Percentiles rank a stretch among this genome's conserved stretches.
Evolutionary conservation across 2,329 filamentous ascomycete species (phyloP).

Genomic region (Alternaria sp.): DNA sequence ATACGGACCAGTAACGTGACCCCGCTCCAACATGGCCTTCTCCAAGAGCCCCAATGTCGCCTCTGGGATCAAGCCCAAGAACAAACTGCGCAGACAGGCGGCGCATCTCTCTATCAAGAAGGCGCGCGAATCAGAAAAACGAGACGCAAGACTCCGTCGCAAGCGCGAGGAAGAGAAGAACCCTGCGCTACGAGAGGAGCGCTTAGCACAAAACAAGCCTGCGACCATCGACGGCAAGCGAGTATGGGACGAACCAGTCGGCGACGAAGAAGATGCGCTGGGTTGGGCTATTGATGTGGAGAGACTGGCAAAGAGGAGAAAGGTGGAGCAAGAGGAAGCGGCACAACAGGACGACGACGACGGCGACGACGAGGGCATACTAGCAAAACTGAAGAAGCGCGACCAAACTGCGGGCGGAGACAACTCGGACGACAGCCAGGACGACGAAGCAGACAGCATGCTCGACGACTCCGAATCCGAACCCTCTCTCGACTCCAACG

Average conservation of each 20-base stretch:
- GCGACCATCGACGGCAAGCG: conserved; percentile 56
- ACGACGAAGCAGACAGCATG: conserved; percentile 69
- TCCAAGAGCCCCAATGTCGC: conserved; percentile 55
- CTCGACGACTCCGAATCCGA: conserved; percentile 59
- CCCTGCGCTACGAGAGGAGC: conserved; percentile 73
- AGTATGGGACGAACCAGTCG: conserved; percentile 74
- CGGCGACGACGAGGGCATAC: conserved; percentile 36
- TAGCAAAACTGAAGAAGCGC: conserved; percentile 43
- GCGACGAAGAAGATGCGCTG: conserved; percentile 52
- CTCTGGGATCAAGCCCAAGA: conserved; percentile 65
- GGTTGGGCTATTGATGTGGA: conserved; percentile 55
- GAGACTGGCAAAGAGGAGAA: conserved; percentile 52
- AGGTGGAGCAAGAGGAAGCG: conserved; percentile 49
- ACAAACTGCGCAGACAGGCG: conserved; percentile 80
- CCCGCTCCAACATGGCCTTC: conserved; percentile 53
- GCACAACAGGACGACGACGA: conserved; percentile 26
- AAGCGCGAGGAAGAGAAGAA: conserved; percentile 87
- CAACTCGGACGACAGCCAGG: conserved; percentile 21
- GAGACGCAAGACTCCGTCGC: conserved; percentile 76
- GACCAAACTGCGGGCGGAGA: conserved; percentile 21
- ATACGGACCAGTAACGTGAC: not conserved
- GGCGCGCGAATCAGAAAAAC: conserved; percentile 72
- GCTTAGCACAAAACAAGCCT: conserved; percentile 79
- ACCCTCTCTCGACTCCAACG: conserved; percentile 55
- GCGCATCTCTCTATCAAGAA: conserved; percentile 83